Evolutionary conservation across 75 land plant species (phyloP), one percentile per base, ranked within the genome.

Genomic region (Chamaecyparis obtusa): DNA sequence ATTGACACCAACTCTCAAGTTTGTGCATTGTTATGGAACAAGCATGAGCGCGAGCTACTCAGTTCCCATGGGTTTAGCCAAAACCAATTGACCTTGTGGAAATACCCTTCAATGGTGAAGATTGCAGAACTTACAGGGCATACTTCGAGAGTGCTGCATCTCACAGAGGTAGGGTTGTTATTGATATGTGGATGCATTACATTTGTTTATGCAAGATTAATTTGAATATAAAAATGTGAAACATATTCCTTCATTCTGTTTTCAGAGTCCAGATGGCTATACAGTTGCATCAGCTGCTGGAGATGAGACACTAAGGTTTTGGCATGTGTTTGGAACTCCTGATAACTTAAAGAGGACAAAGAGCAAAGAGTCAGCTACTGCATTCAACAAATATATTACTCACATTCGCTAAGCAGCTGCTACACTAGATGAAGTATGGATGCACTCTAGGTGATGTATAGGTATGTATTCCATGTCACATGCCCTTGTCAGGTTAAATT

Each of bases 201-300:
- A 33, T 44, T 67, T 17, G 35, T 35, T 21, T 19, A 15, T 44
- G 67, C 27, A 60, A 5, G 41, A 33, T 21, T 36, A 5, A 21
- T 21, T 86, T 55, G 21, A 51, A 14, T 14, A 51, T 51, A 3
- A 51, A 39, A 39, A 39, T 2, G 2, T 39, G 41, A 39, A 39
- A 39, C 41, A 39, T 39, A 39, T 39, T 39, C 41, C 41, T 39
- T 1, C 39, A 14, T 80, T 77, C 67, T 13, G 67, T 85, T 72
- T 64, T 78, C 90, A 95, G 93, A 93, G 95, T 82, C 99, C 99
- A 35, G 99, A 97, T 91, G 99, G 99, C 37, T 94, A 88, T 88
- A 97, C 95, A 21, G 95, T 97, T 37, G 99, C 99, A 74, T 91
- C 99, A 83, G 97, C 96, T 80, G 94, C 96, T 16, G 97, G 92